phyloP scores from a whole-genome alignment of 1,139 yeast genomes.

The Kurtzmaniella quercitrusa region DNA sequence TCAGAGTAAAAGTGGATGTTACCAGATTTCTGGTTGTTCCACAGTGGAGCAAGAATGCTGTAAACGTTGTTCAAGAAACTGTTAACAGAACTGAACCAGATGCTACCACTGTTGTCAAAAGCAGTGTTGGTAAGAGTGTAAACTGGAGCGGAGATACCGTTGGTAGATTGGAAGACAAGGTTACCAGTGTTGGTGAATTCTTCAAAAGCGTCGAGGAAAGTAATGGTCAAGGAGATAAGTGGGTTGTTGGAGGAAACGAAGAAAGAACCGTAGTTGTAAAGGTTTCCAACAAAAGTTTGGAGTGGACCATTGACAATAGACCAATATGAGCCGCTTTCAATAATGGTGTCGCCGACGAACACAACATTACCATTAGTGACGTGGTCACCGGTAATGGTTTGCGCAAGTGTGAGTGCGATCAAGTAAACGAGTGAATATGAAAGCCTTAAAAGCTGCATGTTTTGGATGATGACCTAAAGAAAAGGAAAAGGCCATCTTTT shows the following conservation, averaged over 20 bases:
- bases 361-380: slow-evolving; percentile 4
- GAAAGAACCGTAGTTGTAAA: slow-evolving; percentile 22
- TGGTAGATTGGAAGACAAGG: slow-evolving; percentile 5
- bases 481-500: neutral
- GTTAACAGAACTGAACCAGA: slow-evolving; percentile 8
- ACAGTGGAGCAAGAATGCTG: slow-evolving; percentile 12
- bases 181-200: slow-evolving; percentile 4
- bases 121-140: slow-evolving; percentile 2
- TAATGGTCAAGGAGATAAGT: slow-evolving; percentile 2
- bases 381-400: slow-evolving; percentile 6
- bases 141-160: slow-evolving; percentile 6
- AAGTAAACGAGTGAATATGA: neutral
- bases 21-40: slow-evolving; percentile 16
- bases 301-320: slow-evolving; percentile 29
- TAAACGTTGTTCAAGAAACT: slow-evolving; percentile 12
- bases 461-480: neutral
- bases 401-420: neutral
- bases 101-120: slow-evolving; percentile 12
- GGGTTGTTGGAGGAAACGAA: slow-evolving; percentile 15
- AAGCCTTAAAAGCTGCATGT: neutral
- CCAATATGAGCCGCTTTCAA: slow-evolving; percentile 28
- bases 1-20: slow-evolving; percentile 14
- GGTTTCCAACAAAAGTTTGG: slow-evolving; percentile 19
- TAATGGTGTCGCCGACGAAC: slow-evolving; percentile 18
- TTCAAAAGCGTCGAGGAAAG: slow-evolving; percentile 1